Evolutionary conservation across 1,284 basidiomycete species (phyloP), one percentile per base, ranked within the genome.

Genomic region (Microbotryum saponariae): DNA sequence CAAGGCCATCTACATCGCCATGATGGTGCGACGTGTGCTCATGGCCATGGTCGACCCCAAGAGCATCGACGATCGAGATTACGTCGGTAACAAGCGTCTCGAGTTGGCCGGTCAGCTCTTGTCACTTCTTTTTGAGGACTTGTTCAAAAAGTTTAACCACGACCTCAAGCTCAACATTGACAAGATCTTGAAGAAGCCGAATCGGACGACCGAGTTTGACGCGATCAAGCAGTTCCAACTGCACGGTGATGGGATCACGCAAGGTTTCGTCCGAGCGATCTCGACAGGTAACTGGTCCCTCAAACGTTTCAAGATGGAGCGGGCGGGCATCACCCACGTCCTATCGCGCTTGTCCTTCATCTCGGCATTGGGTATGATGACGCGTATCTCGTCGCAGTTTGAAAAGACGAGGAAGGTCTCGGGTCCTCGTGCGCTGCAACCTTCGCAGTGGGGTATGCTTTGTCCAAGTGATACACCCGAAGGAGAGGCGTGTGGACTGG

Each of bases 231-330:
- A 89, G 18, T 88, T 96, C 83, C 85, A 88, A 72, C 91, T 94
- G 77, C 77, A 78, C 63, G 78, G 78, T 56, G 93, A 98, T 73
- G 88, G 91, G 70, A 91, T 99, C 74, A 97, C 94, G 9, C 82
- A 89, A 7, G 97, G 96, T 33, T 97, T 99, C 72, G 88, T 93
- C 42, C 89, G 96, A 58, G 94, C 97, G 27, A 98, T 99, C 70
- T 97, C 94, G 12, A 99, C 96, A 0, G 96, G 96, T 8, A 99
- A 99, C 74, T 99, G 96, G 96, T 92, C 90, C 27, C 80, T 98
- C 60, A 99, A 98, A 77, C 89, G 96, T 64, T 99, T 99, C 84
- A 97, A 96, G 80, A 98, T 98, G 91, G 96, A 98, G 75, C 85
- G 97, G 49, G 96, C 96, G 0, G 96, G 96, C 60, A 92, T 99